Percentiles rank a stretch among this genome's conserved stretches.
phyloP scores from a whole-genome alignment of 768 basidiomycete species.

The Auricularia sp. region DNA sequence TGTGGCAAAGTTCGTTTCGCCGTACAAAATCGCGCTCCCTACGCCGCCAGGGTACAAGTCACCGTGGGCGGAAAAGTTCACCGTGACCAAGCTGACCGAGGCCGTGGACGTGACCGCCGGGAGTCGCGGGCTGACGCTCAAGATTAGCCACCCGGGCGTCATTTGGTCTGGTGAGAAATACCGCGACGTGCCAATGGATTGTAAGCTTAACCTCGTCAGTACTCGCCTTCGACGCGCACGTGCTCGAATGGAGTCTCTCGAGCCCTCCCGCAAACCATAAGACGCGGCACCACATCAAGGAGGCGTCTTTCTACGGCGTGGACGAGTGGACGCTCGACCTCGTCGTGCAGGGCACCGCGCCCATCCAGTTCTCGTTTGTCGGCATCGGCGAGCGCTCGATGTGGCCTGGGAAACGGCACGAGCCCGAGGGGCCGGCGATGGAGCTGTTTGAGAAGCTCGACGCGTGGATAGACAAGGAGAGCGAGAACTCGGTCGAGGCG shows the following conservation, averaged over 20 bases:
- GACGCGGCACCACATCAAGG: constrained; percentile 82
- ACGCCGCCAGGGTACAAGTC: constrained; percentile 37
- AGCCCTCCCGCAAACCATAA: constrained; percentile 65
- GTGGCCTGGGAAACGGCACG: constrained; percentile 63
- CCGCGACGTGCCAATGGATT: background rate
- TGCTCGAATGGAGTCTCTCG: constrained; percentile 75
- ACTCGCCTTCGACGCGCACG: constrained; percentile 85
- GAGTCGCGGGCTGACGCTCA: constrained; percentile 59
- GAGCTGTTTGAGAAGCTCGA: constrained; percentile 65
- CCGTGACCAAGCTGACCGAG: constrained; percentile 49
- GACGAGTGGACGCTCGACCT: constrained; percentile 67
- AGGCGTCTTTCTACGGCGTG: constrained; percentile 75
- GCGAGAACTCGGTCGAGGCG: constrained; percentile 54
- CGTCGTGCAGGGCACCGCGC: constrained; percentile 35
- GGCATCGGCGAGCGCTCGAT: constrained; percentile 76
- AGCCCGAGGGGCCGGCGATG: constrained; percentile 49
- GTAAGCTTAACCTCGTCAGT: constrained; percentile 29
- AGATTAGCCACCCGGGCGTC: constrained; percentile 64
- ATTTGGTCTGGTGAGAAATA: constrained; percentile 67
- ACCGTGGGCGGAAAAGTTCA: constrained; percentile 41
- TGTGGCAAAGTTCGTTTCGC: constrained; percentile 58
- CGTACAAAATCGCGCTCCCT: constrained; percentile 67
- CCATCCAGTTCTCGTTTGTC: constrained; percentile 59
- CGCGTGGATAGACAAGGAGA: constrained; percentile 57
- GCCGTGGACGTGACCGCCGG: constrained; percentile 42